Conservation (phyloP, 2,329 filamentous ascomycete genomes). For the Aspergillus luchuensis region DNA sequence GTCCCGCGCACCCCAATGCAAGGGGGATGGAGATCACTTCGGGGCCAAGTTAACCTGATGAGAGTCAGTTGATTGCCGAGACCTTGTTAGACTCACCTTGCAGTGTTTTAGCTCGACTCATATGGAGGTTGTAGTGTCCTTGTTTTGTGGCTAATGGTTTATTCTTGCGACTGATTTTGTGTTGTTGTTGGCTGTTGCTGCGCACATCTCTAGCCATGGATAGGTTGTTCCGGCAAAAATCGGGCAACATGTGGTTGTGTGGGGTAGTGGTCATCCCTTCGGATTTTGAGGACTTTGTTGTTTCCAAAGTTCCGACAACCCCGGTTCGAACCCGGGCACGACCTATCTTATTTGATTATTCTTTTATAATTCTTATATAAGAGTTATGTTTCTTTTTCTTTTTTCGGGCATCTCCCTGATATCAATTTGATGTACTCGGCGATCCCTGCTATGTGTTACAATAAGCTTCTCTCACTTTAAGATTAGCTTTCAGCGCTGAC, state of each 20-base stretch:
- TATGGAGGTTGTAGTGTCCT: too few relatives aligned
- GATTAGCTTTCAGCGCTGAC: too few relatives aligned
- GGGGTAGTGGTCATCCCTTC: background rate
- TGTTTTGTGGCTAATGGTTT: too few relatives aligned
- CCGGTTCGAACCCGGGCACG: background rate
- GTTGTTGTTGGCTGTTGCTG: too few relatives aligned
- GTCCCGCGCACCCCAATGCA: background rate
- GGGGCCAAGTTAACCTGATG: too few relatives aligned
- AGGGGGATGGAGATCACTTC: background rate
- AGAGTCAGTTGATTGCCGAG: background rate
- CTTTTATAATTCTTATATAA: background rate
- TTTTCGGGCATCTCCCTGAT: too few relatives aligned
- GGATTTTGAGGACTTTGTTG: background rate
- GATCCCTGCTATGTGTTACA: background rate
- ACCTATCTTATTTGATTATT: background rate
- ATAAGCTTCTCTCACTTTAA: too few relatives aligned
- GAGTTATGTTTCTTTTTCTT: too few relatives aligned
- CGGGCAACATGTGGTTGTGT: background rate
- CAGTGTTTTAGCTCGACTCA: too few relatives aligned
- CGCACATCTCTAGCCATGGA: background rate
- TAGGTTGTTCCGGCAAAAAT: background rate
- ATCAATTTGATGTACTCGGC: too few relatives aligned
- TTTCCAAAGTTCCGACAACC: background rate
- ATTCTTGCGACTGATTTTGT: too few relatives aligned
- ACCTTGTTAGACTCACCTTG: background rate